These are phyloP conservation scores for Aspergillus sp. DNA, from an alignment of 2,329 filamentous ascomycete species.

Conservation along the genomic window DNA sequence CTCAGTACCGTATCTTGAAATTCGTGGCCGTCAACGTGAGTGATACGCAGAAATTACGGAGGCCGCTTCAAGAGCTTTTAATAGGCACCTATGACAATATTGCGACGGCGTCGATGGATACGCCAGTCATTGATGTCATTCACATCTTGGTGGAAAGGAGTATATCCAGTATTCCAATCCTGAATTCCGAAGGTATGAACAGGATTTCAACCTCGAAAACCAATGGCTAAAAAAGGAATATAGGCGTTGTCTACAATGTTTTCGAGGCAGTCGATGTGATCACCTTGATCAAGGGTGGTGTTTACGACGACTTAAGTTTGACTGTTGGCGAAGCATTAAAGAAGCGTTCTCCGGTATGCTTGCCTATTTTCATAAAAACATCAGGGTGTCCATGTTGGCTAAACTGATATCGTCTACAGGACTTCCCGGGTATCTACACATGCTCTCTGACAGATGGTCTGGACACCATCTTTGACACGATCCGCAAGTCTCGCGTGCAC, in stretches of 20 bases:
- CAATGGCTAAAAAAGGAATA: background rate
- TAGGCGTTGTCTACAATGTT: conserved; percentile 74
- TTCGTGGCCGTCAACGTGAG: conserved; percentile 94
- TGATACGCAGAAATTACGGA: conserved; percentile 80
- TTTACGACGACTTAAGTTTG: conserved; percentile 81
- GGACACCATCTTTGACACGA: conserved; percentile 93
- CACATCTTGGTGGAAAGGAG: conserved; percentile 85
- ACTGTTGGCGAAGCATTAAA: conserved; percentile 82
- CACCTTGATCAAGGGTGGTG: conserved; percentile 83
- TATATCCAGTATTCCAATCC: conserved; percentile 88
- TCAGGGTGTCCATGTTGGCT: background rate
- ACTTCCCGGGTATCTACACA: conserved; percentile 94
- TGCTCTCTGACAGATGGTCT: conserved; percentile 86
- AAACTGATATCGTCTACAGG: conserved; percentile 38
- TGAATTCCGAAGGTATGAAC: conserved; percentile 60
- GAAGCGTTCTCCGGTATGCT: conserved; percentile 64
- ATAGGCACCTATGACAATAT: conserved; percentile 78
- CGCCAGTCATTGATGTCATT: conserved; percentile 87
- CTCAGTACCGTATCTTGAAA: conserved; percentile 96
- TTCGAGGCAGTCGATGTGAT: conserved; percentile 98
- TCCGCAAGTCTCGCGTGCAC: conserved; percentile 90
- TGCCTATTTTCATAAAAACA: background rate
- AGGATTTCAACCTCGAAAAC: background rate
- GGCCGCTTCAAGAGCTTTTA: conserved; percentile 72
- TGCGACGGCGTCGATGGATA: conserved; percentile 78